phyloP scores from a whole-genome alignment of 352 stramenopile genomes.

The Phytophthora quininea region DNA sequence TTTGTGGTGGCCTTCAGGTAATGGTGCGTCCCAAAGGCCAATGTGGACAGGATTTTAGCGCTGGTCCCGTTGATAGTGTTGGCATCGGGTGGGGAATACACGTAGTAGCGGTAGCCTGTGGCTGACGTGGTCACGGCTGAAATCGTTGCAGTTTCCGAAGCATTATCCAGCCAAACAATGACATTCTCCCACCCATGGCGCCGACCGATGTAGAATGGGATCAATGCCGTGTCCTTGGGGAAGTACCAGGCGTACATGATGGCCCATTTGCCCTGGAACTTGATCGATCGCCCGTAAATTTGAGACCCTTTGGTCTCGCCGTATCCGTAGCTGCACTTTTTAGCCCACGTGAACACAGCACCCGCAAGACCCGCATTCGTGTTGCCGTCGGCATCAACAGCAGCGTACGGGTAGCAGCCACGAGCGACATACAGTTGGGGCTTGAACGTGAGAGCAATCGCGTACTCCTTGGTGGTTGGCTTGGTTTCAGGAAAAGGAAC shows the following conservation, averaged over 20 bases:
- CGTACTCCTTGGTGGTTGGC: slow-evolving; percentile 7
- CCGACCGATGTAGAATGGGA: slow-evolving; percentile 23
- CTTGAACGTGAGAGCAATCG: slow-evolving; percentile 11
- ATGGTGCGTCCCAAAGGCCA: slow-evolving; percentile 3
- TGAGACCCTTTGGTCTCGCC: not conserved
- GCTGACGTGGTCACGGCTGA: not conserved
- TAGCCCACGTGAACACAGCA: not conserved
- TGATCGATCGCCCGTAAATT: slow-evolving; percentile 5
- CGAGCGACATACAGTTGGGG: slow-evolving; percentile 1
- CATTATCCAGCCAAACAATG: slow-evolving; percentile 39
- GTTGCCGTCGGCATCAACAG: slow-evolving; percentile 13
- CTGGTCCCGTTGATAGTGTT: slow-evolving; percentile 1
- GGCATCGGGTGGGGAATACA: not conserved
- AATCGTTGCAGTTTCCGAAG: not conserved
- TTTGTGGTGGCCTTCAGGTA: slow-evolving; percentile 14
- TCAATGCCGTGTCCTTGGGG: slow-evolving; percentile 6
- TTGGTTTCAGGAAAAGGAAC: slow-evolving; percentile 3
- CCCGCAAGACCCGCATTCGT: slow-evolving; percentile 1
- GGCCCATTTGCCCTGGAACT: slow-evolving; percentile 2
- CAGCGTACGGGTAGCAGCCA: slow-evolving; percentile 1
- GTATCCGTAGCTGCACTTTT: not conserved
- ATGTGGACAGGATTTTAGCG: slow-evolving; percentile 14
- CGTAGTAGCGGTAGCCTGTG: not conserved
- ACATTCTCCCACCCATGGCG: slow-evolving; percentile 46
- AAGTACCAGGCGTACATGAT: not conserved